phyloP scores from a whole-genome alignment of 2,329 filamentous ascomycete species.

The Sclerotinia sclerotiorum region DNA sequence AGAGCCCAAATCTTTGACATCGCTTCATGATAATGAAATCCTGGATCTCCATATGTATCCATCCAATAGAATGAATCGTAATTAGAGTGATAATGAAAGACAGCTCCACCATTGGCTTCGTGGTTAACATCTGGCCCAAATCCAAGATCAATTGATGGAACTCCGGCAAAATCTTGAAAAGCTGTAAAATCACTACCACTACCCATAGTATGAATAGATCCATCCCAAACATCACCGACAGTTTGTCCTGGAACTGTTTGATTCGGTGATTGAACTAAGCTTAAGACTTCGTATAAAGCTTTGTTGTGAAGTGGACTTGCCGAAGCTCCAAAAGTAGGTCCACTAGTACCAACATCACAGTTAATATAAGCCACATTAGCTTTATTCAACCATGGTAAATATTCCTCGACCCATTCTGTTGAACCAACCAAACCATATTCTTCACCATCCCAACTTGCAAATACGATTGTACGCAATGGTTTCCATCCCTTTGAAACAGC shows the following conservation, averaged over 20 bases:
- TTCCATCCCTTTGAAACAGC: slow-evolving; percentile 76
- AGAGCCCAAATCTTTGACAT: slow-evolving; percentile 55
- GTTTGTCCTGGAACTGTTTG: slow-evolving; percentile 43
- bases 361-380: slow-evolving; percentile 75
- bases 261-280: slow-evolving; percentile 47
- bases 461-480: slow-evolving; percentile 85
- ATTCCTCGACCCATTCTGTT: slow-evolving; percentile 86
- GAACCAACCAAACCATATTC: slow-evolving; percentile 80
- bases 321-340: slow-evolving; percentile 53
- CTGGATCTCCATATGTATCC: slow-evolving; percentile 70
- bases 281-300: slow-evolving; percentile 56
- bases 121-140: slow-evolving; percentile 44
- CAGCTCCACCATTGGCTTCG: slow-evolving; percentile 42
- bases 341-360: slow-evolving; percentile 69
- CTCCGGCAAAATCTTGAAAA: slow-evolving; percentile 58
- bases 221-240: slow-evolving; percentile 51
- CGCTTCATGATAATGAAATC: slow-evolving; percentile 59
- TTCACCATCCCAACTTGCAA: slow-evolving; percentile 72
- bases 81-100: slow-evolving; percentile 80
- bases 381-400: slow-evolving; percentile 70
- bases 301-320: slow-evolving; percentile 65
- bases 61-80: slow-evolving; percentile 87
- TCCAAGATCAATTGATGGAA: slow-evolving; percentile 57
- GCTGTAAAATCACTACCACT: slow-evolving; percentile 68
- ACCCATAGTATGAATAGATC: slow-evolving; percentile 56